These are phyloP conservation scores for Blastocystis sp. DNA, from an alignment of 352 stramenopile species.

Conservation along the genomic window DNA sequence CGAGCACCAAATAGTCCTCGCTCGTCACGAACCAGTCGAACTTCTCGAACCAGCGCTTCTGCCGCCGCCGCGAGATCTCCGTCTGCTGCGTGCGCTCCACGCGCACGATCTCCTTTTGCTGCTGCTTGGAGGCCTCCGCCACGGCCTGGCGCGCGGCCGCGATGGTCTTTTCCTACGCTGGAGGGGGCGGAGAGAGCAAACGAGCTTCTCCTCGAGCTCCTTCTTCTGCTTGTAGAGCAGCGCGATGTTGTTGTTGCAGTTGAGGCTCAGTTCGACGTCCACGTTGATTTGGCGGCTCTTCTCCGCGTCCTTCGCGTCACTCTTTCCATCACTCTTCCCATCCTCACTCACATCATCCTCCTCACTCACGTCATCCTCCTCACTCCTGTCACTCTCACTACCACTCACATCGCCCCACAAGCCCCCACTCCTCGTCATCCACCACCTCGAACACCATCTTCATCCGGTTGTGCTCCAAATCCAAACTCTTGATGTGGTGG, in stretches of 20 bases:
- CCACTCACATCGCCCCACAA: neutral
- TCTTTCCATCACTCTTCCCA: neutral
- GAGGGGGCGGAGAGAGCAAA: neutral
- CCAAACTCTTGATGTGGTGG: constrained; percentile 81
- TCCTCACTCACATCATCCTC: neutral
- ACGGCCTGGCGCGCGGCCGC: constrained; percentile 80
- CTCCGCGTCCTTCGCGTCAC: constrained; percentile 1
- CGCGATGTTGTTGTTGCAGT: constrained; percentile 78
- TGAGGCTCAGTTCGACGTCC: constrained; percentile 76
- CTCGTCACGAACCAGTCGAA: constrained; percentile 85
- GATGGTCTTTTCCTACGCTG: constrained; percentile 74
- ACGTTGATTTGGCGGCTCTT: constrained; percentile 72
- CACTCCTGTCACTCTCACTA: constrained; percentile 29
- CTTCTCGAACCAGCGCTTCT: constrained; percentile 84
- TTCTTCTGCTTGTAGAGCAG: constrained; percentile 85
- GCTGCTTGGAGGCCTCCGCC: constrained; percentile 79
- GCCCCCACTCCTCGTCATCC: constrained; percentile 73
- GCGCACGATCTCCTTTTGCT: constrained; percentile 76
- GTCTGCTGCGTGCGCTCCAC: constrained; percentile 76
- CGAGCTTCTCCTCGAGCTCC: constrained; percentile 50
- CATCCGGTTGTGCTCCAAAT: constrained; percentile 81
- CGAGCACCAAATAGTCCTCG: constrained; percentile 82
- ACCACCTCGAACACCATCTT: constrained; percentile 78
- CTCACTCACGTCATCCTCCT: neutral
- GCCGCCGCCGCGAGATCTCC: constrained; percentile 78